Conservation (phyloP, 78 protist genomes). For the Speleostelium caveatum region DNA sequence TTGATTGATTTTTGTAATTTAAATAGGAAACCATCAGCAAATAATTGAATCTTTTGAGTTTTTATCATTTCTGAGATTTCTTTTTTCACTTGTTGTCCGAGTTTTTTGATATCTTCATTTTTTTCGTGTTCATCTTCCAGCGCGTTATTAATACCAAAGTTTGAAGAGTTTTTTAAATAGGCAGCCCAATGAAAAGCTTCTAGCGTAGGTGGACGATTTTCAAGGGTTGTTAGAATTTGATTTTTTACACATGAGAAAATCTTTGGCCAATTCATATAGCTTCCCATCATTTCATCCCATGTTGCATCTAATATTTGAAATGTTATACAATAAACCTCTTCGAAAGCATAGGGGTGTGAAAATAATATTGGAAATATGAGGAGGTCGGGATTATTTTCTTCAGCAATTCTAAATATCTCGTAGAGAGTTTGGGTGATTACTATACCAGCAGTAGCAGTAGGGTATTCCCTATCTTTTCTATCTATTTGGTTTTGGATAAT, state of each 20-base stretch:
- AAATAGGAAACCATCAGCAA: constrained; percentile 33
- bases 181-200: constrained; percentile 56
- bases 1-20: constrained; percentile 46
- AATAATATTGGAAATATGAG: constrained; percentile 54
- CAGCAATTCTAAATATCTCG: constrained; percentile 21
- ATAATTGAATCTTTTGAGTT: constrained; percentile 10
- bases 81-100: neutral
- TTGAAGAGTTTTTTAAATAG: neutral
- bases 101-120: constrained; percentile 39
- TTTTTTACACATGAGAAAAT: constrained; percentile 55
- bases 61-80: constrained; percentile 5
- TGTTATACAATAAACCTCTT: constrained; percentile 73
- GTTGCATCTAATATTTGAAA: constrained; percentile 63
- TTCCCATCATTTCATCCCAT: constrained; percentile 76
- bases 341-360: constrained; percentile 60
- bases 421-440: constrained; percentile 9
- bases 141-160: neutral
- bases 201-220: constrained; percentile 46
- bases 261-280: constrained; percentile 68
- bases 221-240: constrained; percentile 28
- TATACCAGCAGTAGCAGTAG: constrained; percentile 68
- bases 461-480: constrained; percentile 70
- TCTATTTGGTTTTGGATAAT: constrained; percentile 25
- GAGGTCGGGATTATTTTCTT: constrained; percentile 7
- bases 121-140: neutral